Conservation (phyloP, 1,139 yeast species). For the Yamadazyma trypodendri region DNA sequence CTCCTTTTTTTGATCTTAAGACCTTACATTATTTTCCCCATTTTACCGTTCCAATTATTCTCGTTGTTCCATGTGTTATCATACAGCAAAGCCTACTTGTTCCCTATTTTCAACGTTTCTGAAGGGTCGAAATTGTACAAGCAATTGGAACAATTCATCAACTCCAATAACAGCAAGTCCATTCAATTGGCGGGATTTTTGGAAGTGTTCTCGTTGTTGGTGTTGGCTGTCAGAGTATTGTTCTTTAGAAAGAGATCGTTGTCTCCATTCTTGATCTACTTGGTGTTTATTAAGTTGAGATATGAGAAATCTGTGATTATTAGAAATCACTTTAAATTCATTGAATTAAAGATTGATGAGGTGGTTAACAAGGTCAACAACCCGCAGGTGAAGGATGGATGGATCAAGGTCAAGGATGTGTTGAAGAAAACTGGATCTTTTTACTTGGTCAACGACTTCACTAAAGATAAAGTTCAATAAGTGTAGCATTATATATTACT, state of each 20-base stretch:
- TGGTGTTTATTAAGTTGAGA: constrained; percentile 71
- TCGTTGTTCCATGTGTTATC: constrained; percentile 62
- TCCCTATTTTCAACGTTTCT: constrained; percentile 62
- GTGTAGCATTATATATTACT: too few relatives aligned
- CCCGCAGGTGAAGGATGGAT: constrained; percentile 61
- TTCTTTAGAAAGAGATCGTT: constrained; percentile 67
- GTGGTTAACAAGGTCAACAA: constrained; percentile 53
- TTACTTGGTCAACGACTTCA: constrained; percentile 37
- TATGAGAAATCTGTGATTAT: constrained; percentile 76
- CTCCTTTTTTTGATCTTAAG: constrained; percentile 34
- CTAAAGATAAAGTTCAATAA: constrained; percentile 24
- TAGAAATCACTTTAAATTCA: constrained; percentile 63
- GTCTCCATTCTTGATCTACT: constrained; percentile 56
- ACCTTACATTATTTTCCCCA: constrained; percentile 43
- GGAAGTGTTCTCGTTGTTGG: constrained; percentile 58
- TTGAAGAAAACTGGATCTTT: constrained; percentile 35
- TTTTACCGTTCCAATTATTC: constrained; percentile 52
- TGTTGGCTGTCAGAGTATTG: constrained; percentile 53
- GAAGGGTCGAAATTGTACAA: constrained; percentile 38
- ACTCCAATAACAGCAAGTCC: constrained; percentile 64
- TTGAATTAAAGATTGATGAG: constrained; percentile 75
- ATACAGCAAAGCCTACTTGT: constrained; percentile 57
- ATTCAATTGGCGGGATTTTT: constrained; percentile 69
- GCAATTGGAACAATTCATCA: constrained; percentile 53
- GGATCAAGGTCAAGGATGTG: constrained; percentile 57